Evolutionary conservation across 345 rosid genomes (phyloP).

Genomic region (Citrus glauca): DNA sequence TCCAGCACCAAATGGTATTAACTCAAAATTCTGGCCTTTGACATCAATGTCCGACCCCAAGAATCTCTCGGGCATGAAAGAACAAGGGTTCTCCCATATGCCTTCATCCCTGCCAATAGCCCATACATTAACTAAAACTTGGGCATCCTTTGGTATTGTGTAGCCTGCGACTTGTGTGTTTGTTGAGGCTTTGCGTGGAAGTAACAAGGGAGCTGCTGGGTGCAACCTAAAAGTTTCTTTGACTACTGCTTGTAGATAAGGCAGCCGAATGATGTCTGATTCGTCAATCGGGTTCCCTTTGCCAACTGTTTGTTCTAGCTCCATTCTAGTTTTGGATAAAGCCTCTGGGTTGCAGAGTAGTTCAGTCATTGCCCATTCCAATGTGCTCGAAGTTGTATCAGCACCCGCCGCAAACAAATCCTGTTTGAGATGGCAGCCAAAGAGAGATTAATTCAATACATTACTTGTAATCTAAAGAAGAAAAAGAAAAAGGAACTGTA

Average conservation of each 20-base stretch:
- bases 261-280: slow-evolving; percentile 27
- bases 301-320: slow-evolving; percentile 30
- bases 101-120: slow-evolving; percentile 45
- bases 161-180: slow-evolving; percentile 28
- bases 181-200: slow-evolving; percentile 35
- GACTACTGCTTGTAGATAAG: slow-evolving; percentile 42
- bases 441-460: too few species aligned
- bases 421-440: slow-evolving; percentile 10
- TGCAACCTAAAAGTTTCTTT: slow-evolving; percentile 56
- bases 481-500: too few species aligned
- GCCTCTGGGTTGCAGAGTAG: slow-evolving; percentile 29
- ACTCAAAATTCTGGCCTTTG: slow-evolving; percentile 30
- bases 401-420: slow-evolving; percentile 42
- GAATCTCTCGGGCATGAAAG: slow-evolving; percentile 43
- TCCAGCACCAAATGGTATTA: slow-evolving; percentile 44
- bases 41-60: slow-evolving; percentile 31
- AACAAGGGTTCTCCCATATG: slow-evolving; percentile 31
- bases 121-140: slow-evolving; percentile 45
- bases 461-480: not conserved
- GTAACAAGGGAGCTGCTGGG: slow-evolving; percentile 32
- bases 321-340: slow-evolving; percentile 27
- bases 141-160: slow-evolving; percentile 37
- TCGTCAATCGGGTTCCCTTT: slow-evolving; percentile 28
- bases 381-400: slow-evolving; percentile 41
- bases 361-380: slow-evolving; percentile 63